A percentile compares a stretch with the other conserved stretches of the same genome.
Evolutionary conservation across 1,284 basidiomycete species (phyloP).

Genomic region (Bjerkandera adusta): DNA sequence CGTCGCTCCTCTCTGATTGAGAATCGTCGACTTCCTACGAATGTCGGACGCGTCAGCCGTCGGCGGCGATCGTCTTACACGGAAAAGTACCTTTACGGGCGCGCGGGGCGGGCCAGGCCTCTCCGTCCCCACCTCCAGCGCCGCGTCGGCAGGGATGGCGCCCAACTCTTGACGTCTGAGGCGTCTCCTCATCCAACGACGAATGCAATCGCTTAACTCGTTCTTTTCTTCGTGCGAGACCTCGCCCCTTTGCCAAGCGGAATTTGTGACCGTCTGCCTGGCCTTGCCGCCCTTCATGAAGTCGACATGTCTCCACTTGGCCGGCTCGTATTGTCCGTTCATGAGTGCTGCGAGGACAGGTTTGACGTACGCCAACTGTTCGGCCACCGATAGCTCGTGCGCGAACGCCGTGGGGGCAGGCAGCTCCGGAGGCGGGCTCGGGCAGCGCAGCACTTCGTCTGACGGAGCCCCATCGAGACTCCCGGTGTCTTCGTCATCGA

Average conservation of each 20-base stretch:
- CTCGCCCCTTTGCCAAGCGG: conserved; percentile 49
- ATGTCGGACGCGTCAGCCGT: background rate
- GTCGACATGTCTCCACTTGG: conserved; percentile 40
- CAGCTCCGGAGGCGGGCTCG: conserved; percentile 38
- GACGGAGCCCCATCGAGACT: too few species aligned
- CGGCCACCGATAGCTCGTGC: conserved; percentile 42
- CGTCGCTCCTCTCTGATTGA: conserved; percentile 1
- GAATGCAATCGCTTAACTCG: conserved; percentile 43
- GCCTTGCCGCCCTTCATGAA: conserved; percentile 59
- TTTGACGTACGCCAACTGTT: conserved; percentile 64
- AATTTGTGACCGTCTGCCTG: conserved; percentile 42
- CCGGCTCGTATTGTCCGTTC: conserved; percentile 52
- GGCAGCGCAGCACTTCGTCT: conserved; percentile 21
- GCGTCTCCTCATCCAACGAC: conserved; percentile 52
- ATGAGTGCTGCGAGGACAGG: conserved; percentile 59
- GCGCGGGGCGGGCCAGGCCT: conserved; percentile 11
- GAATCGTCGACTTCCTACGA: background rate
- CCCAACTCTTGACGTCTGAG: conserved; percentile 25
- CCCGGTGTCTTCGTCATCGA: conserved; percentile 34
- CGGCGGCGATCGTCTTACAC: background rate
- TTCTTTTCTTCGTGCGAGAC: conserved; percentile 51
- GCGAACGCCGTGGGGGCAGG: conserved; percentile 41
- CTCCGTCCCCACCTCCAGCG: conserved; percentile 9
- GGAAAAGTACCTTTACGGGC: background rate
- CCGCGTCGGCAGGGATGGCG: conserved; percentile 8